Evolutionary conservation across 345 rosid species (phyloP), one percentile per base, ranked within the genome.

Genomic region (Hevea brasiliensis): DNA sequence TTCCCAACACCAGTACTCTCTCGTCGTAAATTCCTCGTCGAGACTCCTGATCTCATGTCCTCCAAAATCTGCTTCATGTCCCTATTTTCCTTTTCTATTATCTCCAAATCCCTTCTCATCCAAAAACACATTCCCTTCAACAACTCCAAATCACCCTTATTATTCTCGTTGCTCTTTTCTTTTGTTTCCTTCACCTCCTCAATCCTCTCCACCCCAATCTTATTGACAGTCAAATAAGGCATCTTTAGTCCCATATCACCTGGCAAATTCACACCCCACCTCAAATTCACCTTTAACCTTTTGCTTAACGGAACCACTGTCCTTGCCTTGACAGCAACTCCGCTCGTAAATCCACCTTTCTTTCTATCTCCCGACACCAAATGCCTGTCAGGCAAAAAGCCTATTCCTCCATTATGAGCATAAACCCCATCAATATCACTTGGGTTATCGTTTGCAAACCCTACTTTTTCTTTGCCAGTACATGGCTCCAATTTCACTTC

Each of bases 91-190:
- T 75, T 79, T 78, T 80, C 85, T 76, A 89, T 74, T 47, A 56
- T 75, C 65, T 83, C 86, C 85, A 89, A 76, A 74, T 87, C 91
- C 41, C 83, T 87, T 71, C 71, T 79, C 87, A 85, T 82, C 90
- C 87, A 84, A 53, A 75, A 72, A 65, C 81, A 85, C 82, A 84
- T 73, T 13, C 86, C 90, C 74, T 83, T 86, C 76, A 84, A 24
- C 81, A 84, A 63, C 72, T 87, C 88, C 54, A 72, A 1, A 62
- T 84, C 89, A 67, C 86, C 86, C 2, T 15, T 68, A 32, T 68
- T 71, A 56, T 53, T 76, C 67, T 54, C 81, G 26, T 54, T 21
- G 23, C 50, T 70, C 71, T 73, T 77, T 32, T 60, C 66, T 68
- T 67, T 71, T 60, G 55, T 74, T 72, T 75, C 83, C 70, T 81